Evolutionary conservation across 345 rosid species (phyloP).

Genomic region (Pistacia atlantica): DNA sequence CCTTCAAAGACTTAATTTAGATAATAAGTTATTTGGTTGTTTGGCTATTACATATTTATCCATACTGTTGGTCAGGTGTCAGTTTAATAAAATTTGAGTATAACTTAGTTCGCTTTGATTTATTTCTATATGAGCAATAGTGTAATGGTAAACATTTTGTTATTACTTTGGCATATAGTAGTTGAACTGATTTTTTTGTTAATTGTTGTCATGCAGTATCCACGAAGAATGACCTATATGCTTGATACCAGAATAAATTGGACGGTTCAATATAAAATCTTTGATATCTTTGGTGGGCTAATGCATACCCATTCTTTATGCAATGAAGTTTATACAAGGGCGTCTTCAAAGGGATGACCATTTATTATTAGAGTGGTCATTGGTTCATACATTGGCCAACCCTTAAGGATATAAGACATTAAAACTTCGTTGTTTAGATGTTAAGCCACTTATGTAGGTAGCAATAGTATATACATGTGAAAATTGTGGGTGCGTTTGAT

Average conservation of each 20-base stretch:
- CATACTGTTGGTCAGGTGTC: background rate
- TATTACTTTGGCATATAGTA: too few relatives aligned
- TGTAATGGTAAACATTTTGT: constrained; percentile 4
- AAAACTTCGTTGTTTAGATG: constrained; percentile 95
- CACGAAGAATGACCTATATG: background rate
- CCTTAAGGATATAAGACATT: constrained; percentile 86
- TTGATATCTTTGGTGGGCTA: constrained; percentile 4
- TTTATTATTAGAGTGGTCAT: constrained; percentile 90
- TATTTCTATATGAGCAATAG: background rate
- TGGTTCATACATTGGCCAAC: constrained; percentile 90
- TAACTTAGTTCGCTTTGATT: background rate
- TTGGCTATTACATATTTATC: too few relatives aligned
- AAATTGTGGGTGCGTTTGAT: constrained; percentile 55
- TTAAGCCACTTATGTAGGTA: constrained; percentile 96
- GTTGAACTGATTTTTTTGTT: background rate
- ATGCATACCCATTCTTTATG: constrained; percentile 29
- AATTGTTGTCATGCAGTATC: background rate
- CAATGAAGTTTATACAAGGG: constrained; percentile 88
- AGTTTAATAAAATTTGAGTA: background rate
- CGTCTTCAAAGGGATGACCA: constrained; percentile 77
- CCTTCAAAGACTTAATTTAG: background rate
- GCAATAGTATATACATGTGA: constrained; percentile 92
- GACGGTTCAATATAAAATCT: background rate
- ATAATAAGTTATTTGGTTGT: too few relatives aligned
- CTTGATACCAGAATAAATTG: background rate